Conservation (phyloP, 345 rosid genomes). For the Conringia planisiliqua region DNA sequence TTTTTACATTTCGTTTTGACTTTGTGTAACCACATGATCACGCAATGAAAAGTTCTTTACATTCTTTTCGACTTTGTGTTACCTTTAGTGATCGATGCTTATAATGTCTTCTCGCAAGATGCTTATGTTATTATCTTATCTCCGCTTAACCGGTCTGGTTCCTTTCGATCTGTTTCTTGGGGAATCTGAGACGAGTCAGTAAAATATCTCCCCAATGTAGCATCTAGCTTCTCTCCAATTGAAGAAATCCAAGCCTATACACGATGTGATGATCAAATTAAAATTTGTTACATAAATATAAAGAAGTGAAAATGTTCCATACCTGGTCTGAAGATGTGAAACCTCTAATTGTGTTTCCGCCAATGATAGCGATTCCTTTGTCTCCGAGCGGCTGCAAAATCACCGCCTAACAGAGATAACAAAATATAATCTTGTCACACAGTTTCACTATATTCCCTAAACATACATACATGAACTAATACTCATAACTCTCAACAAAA, state of each 20-base stretch:
- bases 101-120: background rate
- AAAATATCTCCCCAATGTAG: conserved; percentile 50
- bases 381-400: conserved; percentile 92
- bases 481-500: background rate
- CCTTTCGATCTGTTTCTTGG: conserved; percentile 1
- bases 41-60: background rate
- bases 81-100: background rate
- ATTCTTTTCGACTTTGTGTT: conserved; percentile 1
- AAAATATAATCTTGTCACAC: background rate
- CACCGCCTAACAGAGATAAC: conserved; percentile 57
- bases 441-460: background rate
- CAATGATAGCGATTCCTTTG: conserved; percentile 65
- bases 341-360: conserved; percentile 89
- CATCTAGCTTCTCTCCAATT: conserved; percentile 81
- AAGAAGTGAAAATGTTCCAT: background rate
- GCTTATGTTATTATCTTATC: background rate
- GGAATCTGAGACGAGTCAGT: background rate
- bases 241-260: conserved; percentile 82
- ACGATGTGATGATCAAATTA: background rate
- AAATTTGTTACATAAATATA: background rate
- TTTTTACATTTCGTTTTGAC: conserved; percentile 6
- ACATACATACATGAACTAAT: background rate
- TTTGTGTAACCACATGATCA: conserved; percentile 16
- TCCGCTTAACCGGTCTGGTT: background rate
- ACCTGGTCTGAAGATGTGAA: conserved; percentile 93